These are phyloP conservation scores for Chaetomiaceae sp. DNA, from an alignment of 2,329 filamentous ascomycete genomes.

Conservation along the genomic window DNA sequence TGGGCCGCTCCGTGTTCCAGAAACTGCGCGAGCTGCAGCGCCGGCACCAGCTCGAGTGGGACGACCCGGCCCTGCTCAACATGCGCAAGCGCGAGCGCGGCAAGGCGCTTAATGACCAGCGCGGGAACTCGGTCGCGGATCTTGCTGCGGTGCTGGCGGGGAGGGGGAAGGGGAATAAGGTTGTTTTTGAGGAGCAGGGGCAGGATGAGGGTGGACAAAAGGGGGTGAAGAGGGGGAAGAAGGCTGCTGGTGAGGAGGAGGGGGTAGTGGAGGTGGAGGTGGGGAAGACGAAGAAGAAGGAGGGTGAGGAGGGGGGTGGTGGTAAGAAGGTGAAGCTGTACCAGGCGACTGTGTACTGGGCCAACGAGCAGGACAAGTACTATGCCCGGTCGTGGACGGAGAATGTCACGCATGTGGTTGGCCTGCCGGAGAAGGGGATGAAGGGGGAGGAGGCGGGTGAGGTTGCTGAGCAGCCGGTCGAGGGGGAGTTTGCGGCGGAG, in stretches of 20 bases:
- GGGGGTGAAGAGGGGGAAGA: neutral
- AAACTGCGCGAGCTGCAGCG: constrained; percentile 61
- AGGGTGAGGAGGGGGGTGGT: neutral
- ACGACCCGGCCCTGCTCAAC: constrained; percentile 37
- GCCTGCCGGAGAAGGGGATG: constrained; percentile 29
- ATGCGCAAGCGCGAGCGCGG: constrained; percentile 44
- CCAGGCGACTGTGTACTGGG: constrained; percentile 48
- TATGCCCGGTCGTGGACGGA: constrained; percentile 46
- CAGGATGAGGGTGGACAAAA: neutral
- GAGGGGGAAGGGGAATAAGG: constrained; percentile 47
- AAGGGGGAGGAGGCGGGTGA: neutral
- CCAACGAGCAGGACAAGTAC: constrained; percentile 43
- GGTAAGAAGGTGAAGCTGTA: constrained; percentile 14
- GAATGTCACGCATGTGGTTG: constrained; percentile 50
- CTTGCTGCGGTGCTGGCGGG: constrained; percentile 56
- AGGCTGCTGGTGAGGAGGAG: neutral
- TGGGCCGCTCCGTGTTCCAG: constrained; percentile 58
- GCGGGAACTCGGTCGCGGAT: constrained; percentile 59
- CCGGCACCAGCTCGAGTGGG: constrained; percentile 61
- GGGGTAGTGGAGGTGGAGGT: constrained; percentile 31
- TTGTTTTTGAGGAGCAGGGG: constrained; percentile 29
- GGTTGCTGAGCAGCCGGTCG: neutral
- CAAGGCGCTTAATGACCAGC: constrained; percentile 53
- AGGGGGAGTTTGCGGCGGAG: neutral
- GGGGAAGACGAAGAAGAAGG: neutral